Evolutionary conservation across 805 yeast genomes (phyloP), one percentile per base, ranked within the genome.

Genomic region (Yamadazyma takamatsuzukensis): DNA sequence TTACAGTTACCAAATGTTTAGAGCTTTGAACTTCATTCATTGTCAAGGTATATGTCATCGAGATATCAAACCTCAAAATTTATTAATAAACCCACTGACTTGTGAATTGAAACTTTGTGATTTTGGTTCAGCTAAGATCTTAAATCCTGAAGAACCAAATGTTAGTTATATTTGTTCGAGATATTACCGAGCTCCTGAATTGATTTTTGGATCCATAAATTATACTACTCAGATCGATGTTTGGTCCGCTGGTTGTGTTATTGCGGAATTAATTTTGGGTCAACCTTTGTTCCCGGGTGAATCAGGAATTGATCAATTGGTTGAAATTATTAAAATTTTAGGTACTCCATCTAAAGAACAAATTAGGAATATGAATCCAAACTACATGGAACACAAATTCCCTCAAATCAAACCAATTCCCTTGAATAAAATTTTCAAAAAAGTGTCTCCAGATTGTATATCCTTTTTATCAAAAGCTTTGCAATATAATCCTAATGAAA

Each of bases 261-360:
- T 93, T 86, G 97, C 97, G 4, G 98, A 93, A 63, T 68, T 93
- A 50, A 77, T 89, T 43, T 72, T 93, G 36, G 97, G 98, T 12
- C 97, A 88, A 56, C 98, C 98, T 10, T 68, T 93, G 44, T 93
- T 93, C 64, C 98, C 98, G 9, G 98, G 98, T 27, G 97, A 93
- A 56, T 80, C 89, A 39, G 97, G 98, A 23, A 90, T 93, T 38
- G 98, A 93, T 58, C 98, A 93, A 61, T 74, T 90, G 49, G 97
- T 90, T 13, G 98, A 90, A 60, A 90, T 90, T 48, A 90, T 90
- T 57, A 93, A 93, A 62, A 85, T 90, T 16, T 70, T 93, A 53
- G 98, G 98, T 11, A 90, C 98, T 1, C 98, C 98, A 6, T 72
- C 94, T 12, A 78, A 83, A 37, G 96, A 88, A 29, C 96, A 90